A percentile compares a stretch with the other conserved stretches of the same genome.
These are phyloP conservation scores for Arthrobotrys entomopaga DNA, from an alignment of 2,329 filamentous ascomycete genomes.

Conservation along the genomic window DNA sequence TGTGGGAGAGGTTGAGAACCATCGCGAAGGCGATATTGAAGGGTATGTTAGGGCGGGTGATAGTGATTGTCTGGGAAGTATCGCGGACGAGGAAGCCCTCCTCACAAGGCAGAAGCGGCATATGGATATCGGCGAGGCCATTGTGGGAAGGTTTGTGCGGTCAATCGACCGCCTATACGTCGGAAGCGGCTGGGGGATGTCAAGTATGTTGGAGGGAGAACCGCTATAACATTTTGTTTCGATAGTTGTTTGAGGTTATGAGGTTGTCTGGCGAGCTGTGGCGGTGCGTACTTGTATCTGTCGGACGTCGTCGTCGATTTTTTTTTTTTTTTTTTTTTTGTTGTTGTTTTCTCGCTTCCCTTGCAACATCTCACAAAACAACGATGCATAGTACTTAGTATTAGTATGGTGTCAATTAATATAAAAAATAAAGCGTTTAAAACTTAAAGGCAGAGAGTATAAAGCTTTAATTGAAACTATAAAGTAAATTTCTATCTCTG, in stretches of 20 bases:
- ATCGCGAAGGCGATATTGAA: constrained; percentile 17
- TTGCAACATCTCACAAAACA: too few species aligned
- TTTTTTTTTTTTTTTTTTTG: constrained; percentile 5
- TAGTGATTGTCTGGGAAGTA: not conserved
- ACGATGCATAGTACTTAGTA: too few species aligned
- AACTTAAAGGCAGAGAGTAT: too few species aligned
- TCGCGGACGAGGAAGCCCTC: not conserved
- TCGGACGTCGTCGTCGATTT: constrained; percentile 37
- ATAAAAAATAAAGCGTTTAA: too few species aligned
- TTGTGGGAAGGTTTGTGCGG: constrained; percentile 57
- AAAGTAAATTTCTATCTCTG: too few species aligned
- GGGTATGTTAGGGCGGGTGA: constrained; percentile 13
- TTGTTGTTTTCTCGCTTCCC: not conserved
- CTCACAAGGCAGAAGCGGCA: constrained; percentile 49
- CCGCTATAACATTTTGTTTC: not conserved
- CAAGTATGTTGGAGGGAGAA: too few species aligned
- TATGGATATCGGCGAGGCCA: constrained; percentile 63
- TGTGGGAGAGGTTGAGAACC: constrained; percentile 36
- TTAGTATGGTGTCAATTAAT: too few species aligned
- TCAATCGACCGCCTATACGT: constrained; percentile 42
- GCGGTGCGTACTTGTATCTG: constrained; percentile 26
- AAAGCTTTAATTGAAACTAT: too few species aligned
- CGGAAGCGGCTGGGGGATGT: not conserved
- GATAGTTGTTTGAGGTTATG: not conserved
- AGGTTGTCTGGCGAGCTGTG: constrained; percentile 15